phyloP scores from a whole-genome alignment of 768 basidiomycete genomes.

The Agrocybe praecox region DNA sequence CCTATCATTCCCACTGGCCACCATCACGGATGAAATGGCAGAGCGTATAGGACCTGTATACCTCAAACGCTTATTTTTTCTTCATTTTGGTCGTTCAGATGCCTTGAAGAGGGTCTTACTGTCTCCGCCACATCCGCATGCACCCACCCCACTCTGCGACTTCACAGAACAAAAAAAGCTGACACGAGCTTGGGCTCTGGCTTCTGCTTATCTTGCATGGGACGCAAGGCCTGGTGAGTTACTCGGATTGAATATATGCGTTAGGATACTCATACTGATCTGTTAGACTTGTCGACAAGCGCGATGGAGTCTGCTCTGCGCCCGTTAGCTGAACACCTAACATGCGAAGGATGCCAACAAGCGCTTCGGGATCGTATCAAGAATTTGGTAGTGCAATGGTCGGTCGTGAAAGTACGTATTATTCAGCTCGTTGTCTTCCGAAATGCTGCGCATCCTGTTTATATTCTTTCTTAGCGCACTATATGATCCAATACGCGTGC shows the following conservation, averaged over 20 bases:
- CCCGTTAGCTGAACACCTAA: constrained; percentile 68
- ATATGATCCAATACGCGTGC: constrained; percentile 39
- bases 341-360: constrained; percentile 68
- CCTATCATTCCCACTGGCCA: constrained; percentile 67
- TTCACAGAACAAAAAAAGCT: constrained; percentile 78
- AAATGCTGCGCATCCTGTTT: not conserved
- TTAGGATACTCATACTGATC: constrained; percentile 13
- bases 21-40: constrained; percentile 72
- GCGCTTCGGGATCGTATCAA: constrained; percentile 68
- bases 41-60: constrained; percentile 74
- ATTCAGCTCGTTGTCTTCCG: not conserved
- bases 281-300: constrained; percentile 68
- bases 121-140: constrained; percentile 74
- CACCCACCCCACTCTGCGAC: constrained; percentile 70
- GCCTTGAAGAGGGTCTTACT: constrained; percentile 79
- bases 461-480: constrained; percentile 43
- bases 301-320: constrained; percentile 73
- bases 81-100: constrained; percentile 82
- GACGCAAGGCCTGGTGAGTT: constrained; percentile 75
- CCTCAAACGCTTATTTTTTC: constrained; percentile 79
- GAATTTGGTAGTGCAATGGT: constrained; percentile 74
- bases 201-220: constrained; percentile 83
- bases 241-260: not conserved
- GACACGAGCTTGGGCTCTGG: constrained; percentile 81
- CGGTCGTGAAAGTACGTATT: constrained; percentile 67